Conservation (phyloP, 75 land plant genomes). For the Pseudotsuga menziesii region DNA sequence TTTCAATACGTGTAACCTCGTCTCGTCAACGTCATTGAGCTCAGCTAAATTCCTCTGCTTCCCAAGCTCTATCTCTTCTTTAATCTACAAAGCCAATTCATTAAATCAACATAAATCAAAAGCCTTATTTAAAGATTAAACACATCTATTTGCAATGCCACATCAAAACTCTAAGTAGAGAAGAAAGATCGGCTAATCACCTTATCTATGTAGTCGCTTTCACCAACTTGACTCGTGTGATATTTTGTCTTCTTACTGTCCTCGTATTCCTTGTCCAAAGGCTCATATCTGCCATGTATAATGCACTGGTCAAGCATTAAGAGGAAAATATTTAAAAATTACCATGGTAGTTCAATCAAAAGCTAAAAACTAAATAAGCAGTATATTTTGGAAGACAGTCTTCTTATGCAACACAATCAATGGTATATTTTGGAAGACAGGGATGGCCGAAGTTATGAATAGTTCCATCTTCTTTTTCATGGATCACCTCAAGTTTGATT, state of each 20-base stretch:
- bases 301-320: constrained; percentile 36
- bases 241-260: constrained; percentile 26
- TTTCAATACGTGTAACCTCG: constrained; percentile 68
- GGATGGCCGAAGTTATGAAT: no score
- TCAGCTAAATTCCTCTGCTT: constrained; percentile 84
- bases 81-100: constrained; percentile 53
- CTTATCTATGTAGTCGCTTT: constrained; percentile 72
- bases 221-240: constrained; percentile 26
- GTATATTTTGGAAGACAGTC: no score
- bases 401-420: no score
- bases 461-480: no score
- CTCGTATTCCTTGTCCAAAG: constrained; percentile 43
- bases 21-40: constrained; percentile 88
- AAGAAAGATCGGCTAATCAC: constrained; percentile 22
- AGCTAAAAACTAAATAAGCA: no score
- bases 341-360: background rate
- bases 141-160: background rate
- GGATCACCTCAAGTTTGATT: no score
- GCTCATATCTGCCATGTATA: constrained; percentile 69
- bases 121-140: background rate
- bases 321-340: background rate
- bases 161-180: background rate
- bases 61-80: constrained; percentile 83
- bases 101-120: background rate
- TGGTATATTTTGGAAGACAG: no score